These are phyloP conservation scores for Centella asiatica DNA, from an alignment of 129 eudicot species.

Conservation along the genomic window DNA sequence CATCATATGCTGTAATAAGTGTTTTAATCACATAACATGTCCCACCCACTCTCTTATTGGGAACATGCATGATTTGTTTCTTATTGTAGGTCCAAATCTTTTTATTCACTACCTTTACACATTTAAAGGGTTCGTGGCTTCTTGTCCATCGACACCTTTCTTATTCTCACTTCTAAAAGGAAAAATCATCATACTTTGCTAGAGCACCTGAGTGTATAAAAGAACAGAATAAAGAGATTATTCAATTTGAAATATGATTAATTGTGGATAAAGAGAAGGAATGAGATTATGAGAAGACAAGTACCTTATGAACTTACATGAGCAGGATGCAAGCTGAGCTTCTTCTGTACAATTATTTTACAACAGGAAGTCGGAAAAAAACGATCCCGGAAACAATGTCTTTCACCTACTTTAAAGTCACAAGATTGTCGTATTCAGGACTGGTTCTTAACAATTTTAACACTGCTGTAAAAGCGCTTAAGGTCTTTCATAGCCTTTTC, in stretches of 20 bases:
- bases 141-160: neutral
- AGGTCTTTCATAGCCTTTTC: conserved; percentile 94
- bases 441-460: conserved; percentile 78
- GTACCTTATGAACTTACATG: conserved; percentile 7
- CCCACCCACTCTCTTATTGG: neutral
- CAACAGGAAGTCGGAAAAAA: conserved; percentile 10
- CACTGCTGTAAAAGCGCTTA: conserved; percentile 84
- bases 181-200: neutral
- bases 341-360: conserved; percentile 13
- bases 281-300: neutral
- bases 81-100: neutral
- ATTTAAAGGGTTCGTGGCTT: neutral
- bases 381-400: neutral
- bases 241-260: neutral
- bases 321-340: neutral
- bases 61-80: conserved; percentile 7
- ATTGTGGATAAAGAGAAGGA: neutral
- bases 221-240: neutral
- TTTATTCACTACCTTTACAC: conserved; percentile 3
- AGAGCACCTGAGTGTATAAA: too few species aligned
- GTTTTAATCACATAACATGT: conserved; percentile 3
- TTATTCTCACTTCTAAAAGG: neutral
- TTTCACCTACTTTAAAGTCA: neutral
- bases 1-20: neutral
- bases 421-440: conserved; percentile 19